Percentiles rank a stretch among this genome's conserved stretches.
Conservation (phyloP, 2,329 filamentous ascomycete genomes). For the Penicillium sp. region DNA sequence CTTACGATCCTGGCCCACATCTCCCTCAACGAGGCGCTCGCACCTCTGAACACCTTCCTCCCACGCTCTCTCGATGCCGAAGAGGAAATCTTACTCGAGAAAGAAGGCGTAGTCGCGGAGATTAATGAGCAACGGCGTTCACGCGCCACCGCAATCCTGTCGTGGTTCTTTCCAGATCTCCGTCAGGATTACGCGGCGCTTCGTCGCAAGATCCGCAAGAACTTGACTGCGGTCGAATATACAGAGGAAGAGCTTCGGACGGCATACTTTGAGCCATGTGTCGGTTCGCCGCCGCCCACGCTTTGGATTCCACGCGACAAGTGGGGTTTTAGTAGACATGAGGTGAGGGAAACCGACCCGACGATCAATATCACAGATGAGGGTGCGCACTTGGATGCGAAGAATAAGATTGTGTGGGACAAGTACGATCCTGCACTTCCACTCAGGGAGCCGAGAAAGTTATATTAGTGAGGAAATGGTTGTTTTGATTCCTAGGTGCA, state of each 20-base stretch:
- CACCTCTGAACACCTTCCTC: conserved; percentile 55
- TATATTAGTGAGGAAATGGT: conserved; percentile 35
- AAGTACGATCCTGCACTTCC: conserved; percentile 52
- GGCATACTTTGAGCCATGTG: conserved; percentile 68
- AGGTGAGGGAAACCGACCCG: conserved; percentile 64
- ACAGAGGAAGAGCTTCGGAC: conserved; percentile 55
- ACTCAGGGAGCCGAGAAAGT: conserved; percentile 49
- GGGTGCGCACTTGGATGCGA: conserved; percentile 62
- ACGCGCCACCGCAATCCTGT: conserved; percentile 24
- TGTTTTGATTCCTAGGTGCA: neutral
- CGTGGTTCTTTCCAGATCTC: conserved; percentile 63
- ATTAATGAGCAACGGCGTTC: conserved; percentile 19
- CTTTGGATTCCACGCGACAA: conserved; percentile 77
- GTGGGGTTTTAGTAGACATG: conserved; percentile 67
- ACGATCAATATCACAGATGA: conserved; percentile 76
- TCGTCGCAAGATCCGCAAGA: conserved; percentile 60
- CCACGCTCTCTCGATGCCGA: conserved; percentile 61
- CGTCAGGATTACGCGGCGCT: conserved; percentile 70
- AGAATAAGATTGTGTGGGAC: conserved; percentile 60
- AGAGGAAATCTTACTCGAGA: conserved; percentile 43
- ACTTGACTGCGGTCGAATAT: conserved; percentile 54
- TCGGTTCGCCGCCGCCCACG: conserved; percentile 56
- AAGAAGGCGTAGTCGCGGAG: conserved; percentile 24
- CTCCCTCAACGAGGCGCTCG: conserved; percentile 41
- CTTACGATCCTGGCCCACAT: conserved; percentile 71